Evolutionary conservation across 2,329 filamentous ascomycete species (phyloP).

Genomic region (Uncinocarpus reesii): DNA sequence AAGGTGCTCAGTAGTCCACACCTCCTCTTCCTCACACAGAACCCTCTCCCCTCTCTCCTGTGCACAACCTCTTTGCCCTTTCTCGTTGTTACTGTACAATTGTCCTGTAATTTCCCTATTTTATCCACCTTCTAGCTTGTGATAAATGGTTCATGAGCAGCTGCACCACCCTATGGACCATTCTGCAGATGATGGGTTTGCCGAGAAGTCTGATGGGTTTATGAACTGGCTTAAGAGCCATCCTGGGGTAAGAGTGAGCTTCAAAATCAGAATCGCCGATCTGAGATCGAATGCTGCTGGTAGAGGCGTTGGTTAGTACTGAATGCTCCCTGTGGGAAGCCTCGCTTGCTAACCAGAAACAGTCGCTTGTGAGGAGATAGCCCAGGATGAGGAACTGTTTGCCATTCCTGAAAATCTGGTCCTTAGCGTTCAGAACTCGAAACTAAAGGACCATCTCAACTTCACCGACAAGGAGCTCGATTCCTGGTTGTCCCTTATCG

Average conservation of each 20-base stretch:
- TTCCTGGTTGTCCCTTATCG: constrained; percentile 53
- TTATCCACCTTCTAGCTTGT: not conserved
- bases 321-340: constrained; percentile 14
- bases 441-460: constrained; percentile 50
- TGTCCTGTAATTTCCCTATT: not conserved
- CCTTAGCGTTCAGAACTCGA: constrained; percentile 62
- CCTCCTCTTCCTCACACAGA: not conserved
- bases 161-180: not conserved
- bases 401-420: constrained; percentile 63
- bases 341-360: constrained; percentile 17
- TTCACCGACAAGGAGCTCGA: constrained; percentile 43
- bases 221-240: constrained; percentile 46
- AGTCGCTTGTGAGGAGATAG: constrained; percentile 64
- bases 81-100: too few relatives aligned
- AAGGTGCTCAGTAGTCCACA: not conserved
- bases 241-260: constrained; percentile 45
- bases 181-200: constrained; percentile 27
- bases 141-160: not conserved
- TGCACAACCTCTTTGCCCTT: not conserved
- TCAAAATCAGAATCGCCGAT: constrained; percentile 50
- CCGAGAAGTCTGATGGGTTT: constrained; percentile 43
- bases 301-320: constrained; percentile 51
- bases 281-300: constrained; percentile 47
- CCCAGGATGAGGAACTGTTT: constrained; percentile 67
- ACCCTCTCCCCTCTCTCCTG: not conserved